Conservation (phyloP, 2,329 filamentous ascomycete genomes). For the Pezicula carpinea region DNA sequence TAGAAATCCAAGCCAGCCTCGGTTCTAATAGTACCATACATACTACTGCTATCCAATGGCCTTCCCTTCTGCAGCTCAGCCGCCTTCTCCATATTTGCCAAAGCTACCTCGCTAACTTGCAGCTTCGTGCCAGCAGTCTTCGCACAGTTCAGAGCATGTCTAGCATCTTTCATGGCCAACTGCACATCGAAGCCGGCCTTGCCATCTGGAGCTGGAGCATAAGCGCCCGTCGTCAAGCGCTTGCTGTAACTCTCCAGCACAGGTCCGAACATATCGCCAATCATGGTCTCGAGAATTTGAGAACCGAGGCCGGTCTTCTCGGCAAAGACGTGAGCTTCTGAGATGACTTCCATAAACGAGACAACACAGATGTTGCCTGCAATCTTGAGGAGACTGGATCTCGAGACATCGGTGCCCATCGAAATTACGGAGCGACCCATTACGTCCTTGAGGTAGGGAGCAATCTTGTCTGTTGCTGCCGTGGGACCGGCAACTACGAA, state of each 20-base stretch:
- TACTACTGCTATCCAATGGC: conserved; percentile 42
- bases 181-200: conserved; percentile 19
- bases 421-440: conserved; percentile 37
- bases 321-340: conserved; percentile 41
- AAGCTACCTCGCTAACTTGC: conserved; percentile 17
- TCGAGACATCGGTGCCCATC: conserved; percentile 37
- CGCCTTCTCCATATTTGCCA: conserved; percentile 40
- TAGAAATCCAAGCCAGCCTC: conserved; percentile 41
- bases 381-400: conserved; percentile 39
- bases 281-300: conserved; percentile 35
- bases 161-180: conserved; percentile 24
- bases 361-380: conserved; percentile 30
- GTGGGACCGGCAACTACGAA: conserved; percentile 37
- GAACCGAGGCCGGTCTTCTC: conserved; percentile 40
- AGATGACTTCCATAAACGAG: conserved; percentile 38
- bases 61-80: conserved; percentile 30
- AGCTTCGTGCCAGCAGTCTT: conserved; percentile 15
- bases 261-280: conserved; percentile 37
- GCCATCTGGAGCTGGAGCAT: conserved; percentile 30
- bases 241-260: conserved; percentile 38
- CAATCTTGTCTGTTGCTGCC: conserved; percentile 29
- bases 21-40: conserved; percentile 43
- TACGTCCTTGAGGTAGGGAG: conserved; percentile 37
- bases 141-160: conserved; percentile 21
- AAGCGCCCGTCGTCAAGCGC: conserved; percentile 37